Percentiles rank a stretch among this genome's conserved stretches.
Conservation (phyloP, 139 green algal species). For the Eudorina sp. region DNA sequence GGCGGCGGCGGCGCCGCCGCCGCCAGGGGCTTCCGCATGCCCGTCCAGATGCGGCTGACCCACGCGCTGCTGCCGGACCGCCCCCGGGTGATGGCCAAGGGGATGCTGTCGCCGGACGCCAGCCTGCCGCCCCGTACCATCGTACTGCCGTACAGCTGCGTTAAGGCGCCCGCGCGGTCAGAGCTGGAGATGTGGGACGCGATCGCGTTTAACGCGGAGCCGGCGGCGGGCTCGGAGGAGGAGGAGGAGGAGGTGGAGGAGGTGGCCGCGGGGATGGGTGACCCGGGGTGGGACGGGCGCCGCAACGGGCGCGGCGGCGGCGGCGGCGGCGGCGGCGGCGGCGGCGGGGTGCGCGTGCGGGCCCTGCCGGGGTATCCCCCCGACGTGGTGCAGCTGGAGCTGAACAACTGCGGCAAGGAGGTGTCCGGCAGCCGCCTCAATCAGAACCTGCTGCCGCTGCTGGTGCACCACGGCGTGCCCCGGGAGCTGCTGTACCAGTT, state of each 20-base stretch:
- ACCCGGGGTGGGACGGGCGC: neutral
- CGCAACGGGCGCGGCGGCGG: neutral
- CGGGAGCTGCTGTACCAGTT: neutral
- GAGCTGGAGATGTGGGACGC: neutral
- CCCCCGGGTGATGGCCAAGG: constrained; percentile 6
- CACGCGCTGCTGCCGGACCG: neutral
- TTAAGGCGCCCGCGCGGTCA: neutral
- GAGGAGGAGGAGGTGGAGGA: neutral
- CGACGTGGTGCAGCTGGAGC: neutral
- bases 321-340: neutral
- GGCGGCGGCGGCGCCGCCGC: neutral
- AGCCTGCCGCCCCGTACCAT: constrained; percentile 1
- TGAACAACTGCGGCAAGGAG: neutral
- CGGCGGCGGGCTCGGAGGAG: neutral
- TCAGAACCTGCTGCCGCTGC: constrained; percentile 29
- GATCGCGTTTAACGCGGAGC: neutral
- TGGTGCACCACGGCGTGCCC: neutral
- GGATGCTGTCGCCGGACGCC: constrained; percentile 12
- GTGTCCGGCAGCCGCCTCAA: neutral
- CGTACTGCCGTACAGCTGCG: constrained; percentile 32
- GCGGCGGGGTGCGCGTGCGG: neutral
- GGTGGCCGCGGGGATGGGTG: neutral
- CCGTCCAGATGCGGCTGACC: constrained; percentile 27
- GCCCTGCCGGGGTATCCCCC: neutral
- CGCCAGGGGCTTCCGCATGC: neutral